A percentile compares a stretch with the other conserved stretches of the same genome.
These are phyloP conservation scores for Arthrobotrys musiformis DNA, from an alignment of 2,329 filamentous ascomycete genomes.

Conservation along the genomic window DNA sequence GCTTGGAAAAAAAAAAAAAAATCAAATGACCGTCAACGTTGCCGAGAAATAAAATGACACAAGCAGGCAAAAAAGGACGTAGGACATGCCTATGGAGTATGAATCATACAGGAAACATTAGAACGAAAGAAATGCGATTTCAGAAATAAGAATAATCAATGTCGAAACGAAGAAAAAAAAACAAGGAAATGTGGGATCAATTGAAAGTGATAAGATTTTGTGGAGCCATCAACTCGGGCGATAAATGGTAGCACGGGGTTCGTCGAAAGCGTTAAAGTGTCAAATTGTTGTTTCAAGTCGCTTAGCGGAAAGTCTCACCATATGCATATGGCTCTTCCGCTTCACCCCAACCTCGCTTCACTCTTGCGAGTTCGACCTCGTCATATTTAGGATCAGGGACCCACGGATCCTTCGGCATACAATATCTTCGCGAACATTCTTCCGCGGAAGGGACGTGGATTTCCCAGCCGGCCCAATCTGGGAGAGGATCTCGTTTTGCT, in stretches of 20 bases:
- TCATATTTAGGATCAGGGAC: slow-evolving; percentile 52
- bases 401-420: slow-evolving; percentile 51
- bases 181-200: not conserved
- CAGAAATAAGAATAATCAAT: not conserved
- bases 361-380: slow-evolving; percentile 50
- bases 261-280: not conserved
- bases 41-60: slow-evolving; percentile 2
- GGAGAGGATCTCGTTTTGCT: slow-evolving; percentile 44
- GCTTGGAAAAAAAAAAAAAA: not conserved
- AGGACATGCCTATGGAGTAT: slow-evolving; percentile 1
- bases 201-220: not conserved
- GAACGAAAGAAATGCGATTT: not conserved
- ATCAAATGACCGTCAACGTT: not conserved
- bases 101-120: not conserved
- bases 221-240: not conserved
- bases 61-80: not conserved
- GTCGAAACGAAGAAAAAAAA: not conserved
- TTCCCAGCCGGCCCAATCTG: slow-evolving; percentile 50
- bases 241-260: not conserved
- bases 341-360: slow-evolving; percentile 53
- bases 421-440: slow-evolving; percentile 52
- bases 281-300: not conserved
- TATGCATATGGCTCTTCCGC: slow-evolving; percentile 52
- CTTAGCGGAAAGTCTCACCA: slow-evolving; percentile 45
- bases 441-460: slow-evolving; percentile 39